A percentile compares a stretch with the other conserved stretches of the same genome.
phyloP scores from a whole-genome alignment of 192 early-diverging fungal genomes.

The Coemansia sp. region DNA sequence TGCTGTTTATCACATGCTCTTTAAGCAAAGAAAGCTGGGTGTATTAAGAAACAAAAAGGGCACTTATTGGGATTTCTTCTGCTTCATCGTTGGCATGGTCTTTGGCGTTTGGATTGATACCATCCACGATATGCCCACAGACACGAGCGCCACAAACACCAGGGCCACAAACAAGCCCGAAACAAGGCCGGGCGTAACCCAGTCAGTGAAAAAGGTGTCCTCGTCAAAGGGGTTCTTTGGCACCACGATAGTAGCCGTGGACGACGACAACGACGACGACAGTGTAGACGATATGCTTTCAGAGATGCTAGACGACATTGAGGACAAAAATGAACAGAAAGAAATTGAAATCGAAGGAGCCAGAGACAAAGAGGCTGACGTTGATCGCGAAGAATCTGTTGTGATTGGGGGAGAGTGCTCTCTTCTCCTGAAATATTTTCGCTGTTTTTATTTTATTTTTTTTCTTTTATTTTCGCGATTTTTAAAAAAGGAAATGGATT shows the following conservation, averaged over 20 bases:
- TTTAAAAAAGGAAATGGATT: slow-evolving; percentile 11
- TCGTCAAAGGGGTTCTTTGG: slow-evolving; percentile 29
- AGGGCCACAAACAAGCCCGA: slow-evolving; percentile 34
- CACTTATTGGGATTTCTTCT: slow-evolving; percentile 40
- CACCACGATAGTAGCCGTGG: slow-evolving; percentile 10
- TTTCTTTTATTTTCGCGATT: slow-evolving; percentile 2
- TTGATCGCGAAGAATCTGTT: not conserved
- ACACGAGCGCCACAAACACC: slow-evolving; percentile 35
- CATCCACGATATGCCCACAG: slow-evolving; percentile 49
- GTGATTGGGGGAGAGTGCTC: not conserved
- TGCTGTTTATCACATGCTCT: not conserved
- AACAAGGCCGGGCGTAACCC: slow-evolving; percentile 54
- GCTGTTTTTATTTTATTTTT: not conserved
- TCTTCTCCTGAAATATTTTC: not conserved
- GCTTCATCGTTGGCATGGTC: slow-evolving; percentile 46
- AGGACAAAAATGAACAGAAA: not conserved
- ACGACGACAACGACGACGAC: slow-evolving; percentile 1
- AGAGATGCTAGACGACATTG: slow-evolving; percentile 12
- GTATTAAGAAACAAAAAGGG: not conserved
- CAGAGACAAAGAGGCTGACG: not conserved
- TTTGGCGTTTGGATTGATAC: slow-evolving; percentile 46
- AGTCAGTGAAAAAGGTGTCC: slow-evolving; percentile 51
- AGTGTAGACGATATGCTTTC: slow-evolving; percentile 10
- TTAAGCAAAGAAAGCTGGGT: not conserved
- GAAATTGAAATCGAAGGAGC: not conserved